Evolutionary conservation across 305 asterid species (phyloP), one percentile per base, ranked within the genome.

Genomic region (Fraxinus dipetala): DNA sequence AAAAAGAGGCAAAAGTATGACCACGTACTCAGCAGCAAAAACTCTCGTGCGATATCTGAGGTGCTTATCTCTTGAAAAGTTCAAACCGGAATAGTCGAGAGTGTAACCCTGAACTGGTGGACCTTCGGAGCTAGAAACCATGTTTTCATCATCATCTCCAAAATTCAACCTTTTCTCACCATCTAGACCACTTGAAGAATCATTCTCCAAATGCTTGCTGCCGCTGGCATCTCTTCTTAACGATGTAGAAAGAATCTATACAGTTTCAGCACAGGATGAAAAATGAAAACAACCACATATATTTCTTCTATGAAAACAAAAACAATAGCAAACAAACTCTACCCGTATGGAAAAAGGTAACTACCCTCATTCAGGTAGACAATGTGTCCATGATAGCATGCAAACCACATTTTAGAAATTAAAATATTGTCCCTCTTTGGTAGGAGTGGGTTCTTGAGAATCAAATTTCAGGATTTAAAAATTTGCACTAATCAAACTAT

Each of bases 1-100:
- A 78, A 61, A 69, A 81, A 80, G 48, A 28, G 38, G 43, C 22
- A 82, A 81, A 76, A 78, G 69, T 76, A 78, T 54, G 56, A 77
- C 32, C 80, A 89, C 97, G 80, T 94, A 96, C 99, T 96, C 99
- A 36, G 99, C 98, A 80, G 99, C 99, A 87, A 96, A 96, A 83
- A 94, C 92, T 90, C 97, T 90, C 56, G 99, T 96, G 79, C 99
- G 95, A 82, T 94, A 94, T 94, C 99, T 91, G 87, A 96, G 96
- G 93, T 92, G 98, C 90, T 91, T 96, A 85, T 93, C 95, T 85
- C 92, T 91, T 86, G 92, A 79, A 84, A 88, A 85, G 87, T 86
- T 89, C 77, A 89, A 89, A 78, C 79, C 87, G 78, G 94, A 84
- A 83, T 85, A 89, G 88, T 87, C 92, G 84, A 84, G 84, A 14